Evolutionary conservation across 2,329 filamentous ascomycete genomes (phyloP).

Genomic region (Aspergillus niger): DNA sequence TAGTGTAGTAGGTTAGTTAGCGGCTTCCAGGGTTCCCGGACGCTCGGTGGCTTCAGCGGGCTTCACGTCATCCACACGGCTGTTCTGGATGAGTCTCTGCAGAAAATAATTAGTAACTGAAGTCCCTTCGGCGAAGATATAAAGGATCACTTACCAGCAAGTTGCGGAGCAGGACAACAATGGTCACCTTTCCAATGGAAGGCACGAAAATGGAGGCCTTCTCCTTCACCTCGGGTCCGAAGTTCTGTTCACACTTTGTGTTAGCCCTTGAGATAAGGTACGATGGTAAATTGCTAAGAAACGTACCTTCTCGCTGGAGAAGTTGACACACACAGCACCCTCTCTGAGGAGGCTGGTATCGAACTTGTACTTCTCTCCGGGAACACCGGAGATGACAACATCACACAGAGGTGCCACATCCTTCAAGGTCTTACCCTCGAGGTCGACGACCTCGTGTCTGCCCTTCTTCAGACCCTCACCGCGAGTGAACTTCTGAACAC

Average conservation of each 20-base stretch:
- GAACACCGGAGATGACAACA: constrained; percentile 92
- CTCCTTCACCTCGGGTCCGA: constrained; percentile 85
- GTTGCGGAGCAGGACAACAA: constrained; percentile 86
- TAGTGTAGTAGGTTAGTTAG: constrained; percentile 20
- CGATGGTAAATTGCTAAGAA: neutral
- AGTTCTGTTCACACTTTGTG: constrained; percentile 61
- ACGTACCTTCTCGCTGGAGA: constrained; percentile 78
- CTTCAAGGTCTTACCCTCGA: constrained; percentile 75
- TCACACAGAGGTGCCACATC: constrained; percentile 86
- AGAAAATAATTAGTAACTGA: constrained; percentile 18
- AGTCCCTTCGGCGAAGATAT: neutral
- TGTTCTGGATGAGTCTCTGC: constrained; percentile 48
- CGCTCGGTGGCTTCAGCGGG: constrained; percentile 45
- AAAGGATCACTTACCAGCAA: constrained; percentile 66
- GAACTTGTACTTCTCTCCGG: constrained; percentile 85
- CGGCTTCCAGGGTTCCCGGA: constrained; percentile 43
- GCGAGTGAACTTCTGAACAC: constrained; percentile 88
- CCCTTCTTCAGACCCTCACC: constrained; percentile 83
- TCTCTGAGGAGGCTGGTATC: constrained; percentile 79
- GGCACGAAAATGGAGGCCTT: constrained; percentile 97
- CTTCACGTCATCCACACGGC: constrained; percentile 41
- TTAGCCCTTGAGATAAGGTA: constrained; percentile 11
- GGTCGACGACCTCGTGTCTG: constrained; percentile 83
- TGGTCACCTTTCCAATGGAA: constrained; percentile 96
- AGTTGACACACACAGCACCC: constrained; percentile 98